These are phyloP conservation scores for Kazachstania kunashirensis DNA, from an alignment of 805 yeast species.

Conservation along the genomic window DNA sequence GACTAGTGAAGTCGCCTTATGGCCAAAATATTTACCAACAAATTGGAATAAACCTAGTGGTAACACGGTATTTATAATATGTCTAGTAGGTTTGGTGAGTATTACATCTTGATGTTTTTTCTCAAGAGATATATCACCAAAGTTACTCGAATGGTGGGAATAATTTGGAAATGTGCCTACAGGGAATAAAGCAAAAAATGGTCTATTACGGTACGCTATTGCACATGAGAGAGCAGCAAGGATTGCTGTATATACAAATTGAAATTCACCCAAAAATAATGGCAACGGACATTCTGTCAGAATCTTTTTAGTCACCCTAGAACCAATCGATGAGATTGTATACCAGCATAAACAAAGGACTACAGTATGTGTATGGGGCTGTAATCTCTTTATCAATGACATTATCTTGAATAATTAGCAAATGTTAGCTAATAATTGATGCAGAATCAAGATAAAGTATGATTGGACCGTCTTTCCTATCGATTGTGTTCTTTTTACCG, in stretches of 20 bases:
- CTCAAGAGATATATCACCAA: slow-evolving; percentile 7
- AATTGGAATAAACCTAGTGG: slow-evolving; percentile 63
- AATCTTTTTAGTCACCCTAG: slow-evolving; percentile 52
- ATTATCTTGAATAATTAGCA: neutral
- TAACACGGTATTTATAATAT: slow-evolving; percentile 40
- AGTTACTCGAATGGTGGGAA: slow-evolving; percentile 4
- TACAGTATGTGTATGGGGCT: slow-evolving; percentile 25
- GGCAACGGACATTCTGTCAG: slow-evolving; percentile 50
- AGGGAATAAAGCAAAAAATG: slow-evolving; percentile 36
- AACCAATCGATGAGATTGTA: slow-evolving; percentile 48
- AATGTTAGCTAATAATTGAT: neutral
- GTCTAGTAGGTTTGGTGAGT: slow-evolving; percentile 29
- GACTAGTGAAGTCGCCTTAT: slow-evolving; percentile 55
- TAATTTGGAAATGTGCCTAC: slow-evolving; percentile 43
- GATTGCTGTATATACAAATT: slow-evolving; percentile 43
- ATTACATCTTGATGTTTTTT: slow-evolving; percentile 1
- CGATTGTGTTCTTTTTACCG: too few species aligned
- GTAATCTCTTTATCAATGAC: slow-evolving; percentile 3
- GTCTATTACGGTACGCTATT: slow-evolving; percentile 28
- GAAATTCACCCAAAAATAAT: slow-evolving; percentile 54
- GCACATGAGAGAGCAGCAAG: slow-evolving; percentile 34
- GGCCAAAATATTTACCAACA: slow-evolving; percentile 51
- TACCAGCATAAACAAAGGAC: slow-evolving; percentile 51
- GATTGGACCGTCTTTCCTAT: too few species aligned
- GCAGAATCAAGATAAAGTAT: too few species aligned